Base-by-base conservation (phyloP, 441 rosid genomes). In the Erodium moschatum region DNA sequence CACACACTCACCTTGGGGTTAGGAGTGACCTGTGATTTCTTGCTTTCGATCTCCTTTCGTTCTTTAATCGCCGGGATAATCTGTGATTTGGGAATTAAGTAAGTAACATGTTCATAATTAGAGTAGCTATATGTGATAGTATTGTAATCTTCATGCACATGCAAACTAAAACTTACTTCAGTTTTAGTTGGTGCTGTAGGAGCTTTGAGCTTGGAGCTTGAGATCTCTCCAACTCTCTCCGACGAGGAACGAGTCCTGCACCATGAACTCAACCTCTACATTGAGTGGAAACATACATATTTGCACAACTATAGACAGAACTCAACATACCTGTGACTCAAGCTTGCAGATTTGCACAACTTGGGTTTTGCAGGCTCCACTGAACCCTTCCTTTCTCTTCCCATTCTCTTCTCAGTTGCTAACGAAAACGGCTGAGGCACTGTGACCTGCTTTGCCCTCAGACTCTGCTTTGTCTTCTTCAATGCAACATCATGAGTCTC, bases 381-480 rank as follows among this genome's bases (percentile, higher is more conserved):
- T 0, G 72, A 73, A 8, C 27, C 69, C 52, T 52, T 68, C n/a
- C 73, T 72, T 52, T 65, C 77, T 58, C 38, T 73, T 0, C 76
- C 72, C 72, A 74, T 74, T 76, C 82, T 74, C 46, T 70, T 76
- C 56, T 76, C 82, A 42, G 76, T 76, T 2, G 75, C 78, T 68
- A 79, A 67, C 50, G 71, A 72, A 69, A 81, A 78, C 33, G 82
- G 84, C 11, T 72, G 79, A 65, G 84, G 82, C 35, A 76, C 71
- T 0, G 81, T 80, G 33, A 44, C 69, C 67, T 42, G 29, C 64
- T 48, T 50, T 7, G 58, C 15, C 19, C 58, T 50, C 58, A 50
- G 11, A 9, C 13, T 50, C 19, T 54, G 74, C 35, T 72, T 75
- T 31, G 67, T 72, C 52, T 78, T 81, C 79, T 76, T 70, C 18